phyloP scores from a whole-genome alignment of 1,284 basidiomycete species.

The Fomitopsis betulina region DNA sequence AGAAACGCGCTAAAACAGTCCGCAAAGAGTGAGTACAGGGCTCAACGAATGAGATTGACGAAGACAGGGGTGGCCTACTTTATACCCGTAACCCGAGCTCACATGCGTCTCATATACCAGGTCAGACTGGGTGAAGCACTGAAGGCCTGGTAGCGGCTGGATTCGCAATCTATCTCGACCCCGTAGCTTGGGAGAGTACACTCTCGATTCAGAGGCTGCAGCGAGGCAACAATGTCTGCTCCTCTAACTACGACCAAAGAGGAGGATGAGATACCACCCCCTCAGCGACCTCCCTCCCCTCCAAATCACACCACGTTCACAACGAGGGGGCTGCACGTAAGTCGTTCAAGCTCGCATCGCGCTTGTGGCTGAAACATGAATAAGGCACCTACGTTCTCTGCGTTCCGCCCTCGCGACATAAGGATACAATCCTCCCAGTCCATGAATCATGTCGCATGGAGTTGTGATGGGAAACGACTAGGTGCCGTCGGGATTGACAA shows the following conservation, averaged over 20 bases:
- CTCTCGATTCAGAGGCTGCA: background rate
- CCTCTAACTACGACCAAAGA: constrained; percentile 13
- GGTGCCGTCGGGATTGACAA: constrained; percentile 77
- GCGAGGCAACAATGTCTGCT: constrained; percentile 9
- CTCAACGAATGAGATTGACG: too few relatives aligned
- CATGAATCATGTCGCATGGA: constrained; percentile 77
- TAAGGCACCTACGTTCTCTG: constrained; percentile 71
- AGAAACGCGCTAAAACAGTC: too few relatives aligned
- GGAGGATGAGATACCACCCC: constrained; percentile 57
- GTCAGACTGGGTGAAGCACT: too few relatives aligned
- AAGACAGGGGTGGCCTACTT: too few relatives aligned
- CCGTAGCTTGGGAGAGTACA: background rate
- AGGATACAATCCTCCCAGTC: constrained; percentile 58
- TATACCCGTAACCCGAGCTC: too few relatives aligned
- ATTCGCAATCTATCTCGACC: background rate
- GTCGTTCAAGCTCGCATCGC: constrained; percentile 24
- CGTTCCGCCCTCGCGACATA: constrained; percentile 71
- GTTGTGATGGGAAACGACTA: constrained; percentile 72
- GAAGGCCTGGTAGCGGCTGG: background rate
- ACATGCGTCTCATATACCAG: too few relatives aligned
- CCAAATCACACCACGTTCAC: constrained; percentile 66
- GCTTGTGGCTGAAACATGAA: constrained; percentile 10
- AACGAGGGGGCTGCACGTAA: constrained; percentile 67
- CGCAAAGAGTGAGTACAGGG: too few relatives aligned
- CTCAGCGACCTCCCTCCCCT: constrained; percentile 70